Evolutionary conservation across 306 rosid species (phyloP), one percentile per base, ranked within the genome.

Genomic region (Erythrophleum fordii): DNA sequence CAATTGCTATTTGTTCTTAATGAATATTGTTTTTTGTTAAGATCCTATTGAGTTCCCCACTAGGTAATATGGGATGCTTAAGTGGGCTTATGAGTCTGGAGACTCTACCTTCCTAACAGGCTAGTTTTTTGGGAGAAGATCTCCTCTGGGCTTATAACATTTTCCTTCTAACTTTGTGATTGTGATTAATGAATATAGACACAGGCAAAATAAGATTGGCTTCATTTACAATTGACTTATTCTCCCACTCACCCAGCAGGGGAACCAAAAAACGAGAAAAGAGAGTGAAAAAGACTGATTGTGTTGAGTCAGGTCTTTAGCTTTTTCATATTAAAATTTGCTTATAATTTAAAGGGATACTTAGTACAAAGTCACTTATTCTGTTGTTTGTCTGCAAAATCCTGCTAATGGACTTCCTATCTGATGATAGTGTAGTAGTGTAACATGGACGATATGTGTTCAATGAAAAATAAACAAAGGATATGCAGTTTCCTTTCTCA

Each of bases 401-500:
- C 48, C 11, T n/a, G 35, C 46, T 42, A 23, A 12, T 39, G 49
- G 49, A 7, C 18, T 70, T 29, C 28, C 29, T 39, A 26, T 18
- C 51, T 45, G 23, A 61, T 61, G 65, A 28, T 80, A 23, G 58
- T 31, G n/a, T 7, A 11, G 66, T 8, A 26, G 1, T 58, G 20
- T 11, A 17, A 58, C 22, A 41, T 28, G 58, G 74, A 53, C 53
- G 41, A 62, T 53, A 28, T 10, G 17, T 58, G 60, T 39, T 18
- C 41, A 22, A 26, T 55, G 60, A 52, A 26, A 34, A 60, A 58
- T 29, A 37, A 48, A 4, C 0, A 29, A 48, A 1, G 42, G 48
- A 48, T 71, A 2, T 76, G 56, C 31, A 49, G 45, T 69, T 82
- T 80, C 56, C 48, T 18, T 70, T 71, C 20, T 20, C 48, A 48